Base-by-base conservation (phyloP, 1,284 basidiomycete species). In the Cutaneotrichosporon dermatis region DNA sequence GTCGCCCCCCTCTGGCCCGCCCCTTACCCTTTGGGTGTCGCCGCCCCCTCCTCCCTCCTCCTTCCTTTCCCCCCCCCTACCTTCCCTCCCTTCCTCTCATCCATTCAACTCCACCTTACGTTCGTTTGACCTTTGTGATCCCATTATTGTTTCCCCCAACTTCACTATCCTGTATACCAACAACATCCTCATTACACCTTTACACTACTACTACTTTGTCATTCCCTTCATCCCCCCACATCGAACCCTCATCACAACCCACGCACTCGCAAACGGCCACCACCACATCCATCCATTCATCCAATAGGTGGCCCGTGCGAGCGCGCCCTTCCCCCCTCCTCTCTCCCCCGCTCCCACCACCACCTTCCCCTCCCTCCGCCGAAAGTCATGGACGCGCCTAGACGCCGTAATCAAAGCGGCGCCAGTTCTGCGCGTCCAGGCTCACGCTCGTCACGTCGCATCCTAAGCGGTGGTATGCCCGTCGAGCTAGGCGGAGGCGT, bases 401-500 rank as follows among this genome's bases (percentile, higher is more conserved):
- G 48, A 12, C 50, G 44, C 54, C 56, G 54, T 9, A 40, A 55
- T 6, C 50, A 45, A 35, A 63, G 46, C 46, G 51, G 58, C 48
- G 36, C 39, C 42, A 40, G 25, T 35, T 35, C 51, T 35, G 52
- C 56, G 54, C 61, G 61, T 41, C 57, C 57, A 12, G 51, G 57
- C 35, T 55, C 59, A 40, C 62, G 62, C 41, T 61, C 62, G 25
- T 64, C 62, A 13, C 59, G 62, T 11, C 59, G 55, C 37, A 61
- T 64, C 35, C 54, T 61, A 12, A 67, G 64, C 46, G 60, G 61
- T 6, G 61, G 61, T 11, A 57, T 62, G 4, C 62, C 66, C 3
- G 67, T 74, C 33, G 53, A 69, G 15, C 64, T 72, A 6, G 73
- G 73, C 16, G 73, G 73, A n/a, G 73, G 73, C 16, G 68, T 65